Percentiles rank a stretch among this genome's conserved stretches.
These are phyloP conservation scores for Aspergillus oerlinghausenensis DNA, from an alignment of 2,329 filamentous ascomycete genomes.

Conservation along the genomic window DNA sequence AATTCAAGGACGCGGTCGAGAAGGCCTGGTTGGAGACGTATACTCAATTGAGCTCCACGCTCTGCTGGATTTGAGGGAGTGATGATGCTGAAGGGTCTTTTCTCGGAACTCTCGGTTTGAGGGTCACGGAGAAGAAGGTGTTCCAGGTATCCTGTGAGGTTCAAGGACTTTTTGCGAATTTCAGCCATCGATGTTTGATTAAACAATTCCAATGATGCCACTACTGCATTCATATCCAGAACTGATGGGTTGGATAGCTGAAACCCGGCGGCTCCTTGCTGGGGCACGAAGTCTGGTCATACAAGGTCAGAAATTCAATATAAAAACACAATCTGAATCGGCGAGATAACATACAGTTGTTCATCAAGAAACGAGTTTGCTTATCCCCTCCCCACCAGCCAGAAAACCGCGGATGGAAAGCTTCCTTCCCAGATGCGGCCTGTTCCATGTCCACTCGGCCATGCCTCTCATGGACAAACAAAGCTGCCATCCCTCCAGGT, in stretches of 20 bases:
- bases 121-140: constrained; percentile 50
- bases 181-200: constrained; percentile 64
- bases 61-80: constrained; percentile 65
- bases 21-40: constrained; percentile 63
- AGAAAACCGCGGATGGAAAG: constrained; percentile 63
- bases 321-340: neutral
- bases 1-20: constrained; percentile 63
- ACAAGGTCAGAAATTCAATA: neutral
- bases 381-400: constrained; percentile 90
- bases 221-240: constrained; percentile 70
- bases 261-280: constrained; percentile 72
- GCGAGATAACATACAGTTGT: constrained; percentile 49
- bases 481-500: constrained; percentile 72
- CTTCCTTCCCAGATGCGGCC: constrained; percentile 32
- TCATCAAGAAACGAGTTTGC: constrained; percentile 73
- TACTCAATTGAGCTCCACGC: constrained; percentile 73
- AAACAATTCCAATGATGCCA: constrained; percentile 70
- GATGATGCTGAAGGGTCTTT: constrained; percentile 56
- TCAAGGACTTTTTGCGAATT: constrained; percentile 66
- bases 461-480: constrained; percentile 75
- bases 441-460: constrained; percentile 42
- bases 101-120: constrained; percentile 21
- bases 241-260: constrained; percentile 82
- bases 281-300: constrained; percentile 61
- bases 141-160: constrained; percentile 73